Evolutionary conservation across 306 rosid species (phyloP).

Genomic region (Cercis canadensis): DNA sequence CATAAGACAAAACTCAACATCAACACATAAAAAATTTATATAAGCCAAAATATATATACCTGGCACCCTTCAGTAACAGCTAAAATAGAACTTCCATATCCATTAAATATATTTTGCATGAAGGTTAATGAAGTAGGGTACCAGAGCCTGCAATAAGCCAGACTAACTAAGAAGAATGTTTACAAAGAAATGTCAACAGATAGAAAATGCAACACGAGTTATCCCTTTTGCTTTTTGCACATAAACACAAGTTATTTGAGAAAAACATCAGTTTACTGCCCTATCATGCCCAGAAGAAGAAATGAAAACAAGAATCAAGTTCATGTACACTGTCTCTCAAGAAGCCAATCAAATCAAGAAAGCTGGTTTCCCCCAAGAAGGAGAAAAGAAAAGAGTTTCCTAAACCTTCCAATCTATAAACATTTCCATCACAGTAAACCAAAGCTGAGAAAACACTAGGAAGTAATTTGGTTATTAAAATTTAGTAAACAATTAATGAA

Average conservation of each 20-base stretch:
- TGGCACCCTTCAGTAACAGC: slow-evolving; percentile 91
- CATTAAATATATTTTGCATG: slow-evolving; percentile 54
- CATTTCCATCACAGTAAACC: not conserved
- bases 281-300: slow-evolving; percentile 23
- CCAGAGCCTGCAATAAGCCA: slow-evolving; percentile 68
- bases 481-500: not conserved
- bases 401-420: not conserved
- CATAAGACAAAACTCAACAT: slow-evolving; percentile 33
- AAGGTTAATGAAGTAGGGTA: slow-evolving; percentile 77
- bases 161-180: slow-evolving; percentile 24
- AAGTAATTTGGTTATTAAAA: not conserved
- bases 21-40: slow-evolving; percentile 11
- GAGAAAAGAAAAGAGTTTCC: not conserved
- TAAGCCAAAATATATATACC: slow-evolving; percentile 50
- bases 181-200: slow-evolving; percentile 13
- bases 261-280: not conserved
- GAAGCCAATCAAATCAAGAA: slow-evolving; percentile 9
- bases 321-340: not conserved
- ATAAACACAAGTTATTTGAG: slow-evolving; percentile 15
- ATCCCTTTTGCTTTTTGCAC: slow-evolving; percentile 10
- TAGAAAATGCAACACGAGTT: not conserved
- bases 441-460: not conserved
- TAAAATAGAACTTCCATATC: slow-evolving; percentile 62
- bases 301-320: slow-evolving; percentile 3
- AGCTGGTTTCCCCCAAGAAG: not conserved